Evolutionary conservation across 768 basidiomycete genomes (phyloP).

Genomic region (Mycena crocata): DNA sequence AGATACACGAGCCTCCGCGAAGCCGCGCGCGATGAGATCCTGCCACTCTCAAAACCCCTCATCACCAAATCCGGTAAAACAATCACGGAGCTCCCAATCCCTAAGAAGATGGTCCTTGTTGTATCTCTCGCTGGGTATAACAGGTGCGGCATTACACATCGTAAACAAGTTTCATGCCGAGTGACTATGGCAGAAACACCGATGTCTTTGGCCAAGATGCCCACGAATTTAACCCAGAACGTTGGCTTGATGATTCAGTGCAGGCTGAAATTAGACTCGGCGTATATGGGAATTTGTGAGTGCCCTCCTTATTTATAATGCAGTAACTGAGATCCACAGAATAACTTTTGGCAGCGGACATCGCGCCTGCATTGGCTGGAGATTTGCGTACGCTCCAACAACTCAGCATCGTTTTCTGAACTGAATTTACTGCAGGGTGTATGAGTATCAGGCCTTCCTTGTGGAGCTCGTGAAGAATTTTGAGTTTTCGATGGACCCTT

Average conservation of each 20-base stretch:
- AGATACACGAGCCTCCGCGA: slow-evolving; percentile 57
- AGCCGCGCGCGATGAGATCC: slow-evolving; percentile 62
- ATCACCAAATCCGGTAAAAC: slow-evolving; percentile 56
- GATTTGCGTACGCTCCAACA: slow-evolving; percentile 48
- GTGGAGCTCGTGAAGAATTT: slow-evolving; percentile 71
- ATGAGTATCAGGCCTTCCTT: slow-evolving; percentile 68
- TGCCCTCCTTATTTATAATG: background rate
- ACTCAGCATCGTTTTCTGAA: background rate
- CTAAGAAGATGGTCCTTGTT: slow-evolving; percentile 62
- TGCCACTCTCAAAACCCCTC: slow-evolving; percentile 70
- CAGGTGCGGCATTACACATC: slow-evolving; percentile 47
- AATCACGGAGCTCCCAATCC: slow-evolving; percentile 57
- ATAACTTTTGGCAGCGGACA: slow-evolving; percentile 63
- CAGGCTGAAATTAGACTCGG: slow-evolving; percentile 55
- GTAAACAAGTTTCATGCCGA: background rate
- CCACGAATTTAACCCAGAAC: slow-evolving; percentile 62
- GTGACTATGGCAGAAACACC: slow-evolving; percentile 48
- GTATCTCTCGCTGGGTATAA: slow-evolving; percentile 68
- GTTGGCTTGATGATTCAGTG: slow-evolving; percentile 58
- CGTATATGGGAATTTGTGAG: slow-evolving; percentile 61
- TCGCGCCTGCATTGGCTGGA: slow-evolving; percentile 54
- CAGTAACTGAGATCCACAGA: slow-evolving; percentile 33
- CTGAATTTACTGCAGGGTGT: slow-evolving; percentile 38
- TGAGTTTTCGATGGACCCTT: slow-evolving; percentile 59
- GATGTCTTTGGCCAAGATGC: slow-evolving; percentile 70